phyloP scores from a whole-genome alignment of 345 rosid species.

The Gossypium turneri region DNA sequence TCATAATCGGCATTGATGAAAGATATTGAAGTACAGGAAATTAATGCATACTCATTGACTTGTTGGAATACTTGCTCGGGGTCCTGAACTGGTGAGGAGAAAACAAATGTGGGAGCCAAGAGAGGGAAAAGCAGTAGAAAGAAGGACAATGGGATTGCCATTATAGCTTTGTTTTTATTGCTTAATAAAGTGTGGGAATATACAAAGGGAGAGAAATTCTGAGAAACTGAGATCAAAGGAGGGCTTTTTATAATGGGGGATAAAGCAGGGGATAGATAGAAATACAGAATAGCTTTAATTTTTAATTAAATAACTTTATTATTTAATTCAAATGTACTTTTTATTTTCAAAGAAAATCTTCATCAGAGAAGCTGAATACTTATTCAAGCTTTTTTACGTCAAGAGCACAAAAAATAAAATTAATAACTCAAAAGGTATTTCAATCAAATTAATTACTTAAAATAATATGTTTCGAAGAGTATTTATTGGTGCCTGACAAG shows the following conservation, averaged over 20 bases:
- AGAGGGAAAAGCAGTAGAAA: not conserved
- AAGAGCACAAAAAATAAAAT: too few species aligned
- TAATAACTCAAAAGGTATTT: too few species aligned
- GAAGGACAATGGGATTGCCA: not conserved
- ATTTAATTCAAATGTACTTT: too few species aligned
- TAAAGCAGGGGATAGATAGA: not conserved
- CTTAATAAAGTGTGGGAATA: not conserved
- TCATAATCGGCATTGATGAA: not conserved
- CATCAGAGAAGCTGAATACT: too few species aligned
- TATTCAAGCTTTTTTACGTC: too few species aligned
- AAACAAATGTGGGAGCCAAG: not conserved
- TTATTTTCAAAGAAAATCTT: too few species aligned
- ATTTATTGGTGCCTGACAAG: too few species aligned
- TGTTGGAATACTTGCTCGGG: conserved; percentile 50
- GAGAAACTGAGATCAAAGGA: not conserved
- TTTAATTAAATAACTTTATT: not conserved
- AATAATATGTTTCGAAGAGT: too few species aligned
- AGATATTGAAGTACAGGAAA: not conserved
- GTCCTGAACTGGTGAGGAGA: conserved; percentile 23
- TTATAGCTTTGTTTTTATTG: not conserved
- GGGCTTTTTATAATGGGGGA: not conserved
- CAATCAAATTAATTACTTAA: too few species aligned
- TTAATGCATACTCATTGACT: conserved; percentile 37
- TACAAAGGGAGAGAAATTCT: not conserved
- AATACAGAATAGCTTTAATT: not conserved